Evolutionary conservation across 192 early-diverging fungal genomes (phyloP).

Genomic region (Gaertneriomyces sp.): DNA sequence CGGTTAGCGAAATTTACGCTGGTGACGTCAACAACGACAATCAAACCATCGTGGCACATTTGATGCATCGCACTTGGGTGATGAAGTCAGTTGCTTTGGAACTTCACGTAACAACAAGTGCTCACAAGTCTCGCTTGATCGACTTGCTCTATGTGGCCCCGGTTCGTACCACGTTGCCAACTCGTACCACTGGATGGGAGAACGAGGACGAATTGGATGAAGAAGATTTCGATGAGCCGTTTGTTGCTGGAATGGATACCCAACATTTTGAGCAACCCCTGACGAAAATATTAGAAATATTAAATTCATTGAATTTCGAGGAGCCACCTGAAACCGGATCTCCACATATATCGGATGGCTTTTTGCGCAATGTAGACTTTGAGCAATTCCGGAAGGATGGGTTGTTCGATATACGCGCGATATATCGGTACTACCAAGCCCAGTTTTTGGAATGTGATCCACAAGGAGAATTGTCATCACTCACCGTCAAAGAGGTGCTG

Average conservation of each 20-base stretch:
- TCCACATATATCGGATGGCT: conserved; percentile 4
- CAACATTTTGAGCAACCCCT: conserved; percentile 39
- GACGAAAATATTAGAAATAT: conserved; percentile 70
- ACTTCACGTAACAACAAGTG: conserved; percentile 61
- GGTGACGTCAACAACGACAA: conserved; percentile 6
- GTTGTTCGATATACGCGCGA: conserved; percentile 65
- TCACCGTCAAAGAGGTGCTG: not conserved
- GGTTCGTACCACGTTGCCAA: not conserved
- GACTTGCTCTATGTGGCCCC: conserved; percentile 44
- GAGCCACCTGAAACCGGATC: conserved; percentile 29
- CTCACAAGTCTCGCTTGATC: conserved; percentile 44
- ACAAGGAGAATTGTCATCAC: conserved; percentile 9
- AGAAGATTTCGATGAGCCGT: not conserved
- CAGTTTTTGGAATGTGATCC: not conserved
- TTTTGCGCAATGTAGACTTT: conserved; percentile 8
- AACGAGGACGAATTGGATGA: not conserved
- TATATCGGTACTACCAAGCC: conserved; percentile 54
- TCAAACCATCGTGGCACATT: conserved; percentile 22
- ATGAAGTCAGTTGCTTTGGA: conserved; percentile 84
- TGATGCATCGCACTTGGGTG: conserved; percentile 88
- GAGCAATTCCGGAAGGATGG: conserved; percentile 21
- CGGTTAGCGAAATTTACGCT: conserved; percentile 21
- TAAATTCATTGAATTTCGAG: conserved; percentile 67
- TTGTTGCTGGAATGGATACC: not conserved
- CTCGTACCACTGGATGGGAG: conserved; percentile 3